These are phyloP conservation scores for Melanogaster broomeanus DNA, from an alignment of 768 basidiomycete genomes.

Conservation along the genomic window DNA sequence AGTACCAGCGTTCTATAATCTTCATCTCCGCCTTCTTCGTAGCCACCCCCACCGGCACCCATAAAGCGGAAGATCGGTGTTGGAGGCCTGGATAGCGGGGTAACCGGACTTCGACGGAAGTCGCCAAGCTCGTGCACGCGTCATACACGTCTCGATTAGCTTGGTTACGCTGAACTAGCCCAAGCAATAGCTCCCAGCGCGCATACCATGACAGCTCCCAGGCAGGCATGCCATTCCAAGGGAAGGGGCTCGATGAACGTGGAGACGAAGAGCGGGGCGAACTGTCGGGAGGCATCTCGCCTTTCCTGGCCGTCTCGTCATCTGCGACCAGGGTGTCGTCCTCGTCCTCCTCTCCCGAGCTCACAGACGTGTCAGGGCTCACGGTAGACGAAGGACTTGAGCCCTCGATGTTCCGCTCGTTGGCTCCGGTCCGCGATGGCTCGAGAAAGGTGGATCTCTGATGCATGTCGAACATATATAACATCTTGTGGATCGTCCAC, in stretches of 20 bases:
- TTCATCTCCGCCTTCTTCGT: constrained; percentile 21
- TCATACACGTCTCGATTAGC: constrained; percentile 11
- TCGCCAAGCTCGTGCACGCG: not conserved
- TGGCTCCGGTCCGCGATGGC: constrained; percentile 13
- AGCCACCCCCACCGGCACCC: constrained; percentile 20
- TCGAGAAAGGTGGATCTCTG: constrained; percentile 14
- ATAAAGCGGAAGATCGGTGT: constrained; percentile 21
- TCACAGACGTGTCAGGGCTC: constrained; percentile 18
- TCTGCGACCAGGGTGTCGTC: constrained; percentile 59
- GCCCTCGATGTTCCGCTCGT: constrained; percentile 1
- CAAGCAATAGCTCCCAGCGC: constrained; percentile 54
- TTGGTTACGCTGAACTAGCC: constrained; percentile 38
- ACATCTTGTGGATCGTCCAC: constrained; percentile 66
- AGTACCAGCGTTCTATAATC: constrained; percentile 27
- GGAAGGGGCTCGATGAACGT: not conserved
- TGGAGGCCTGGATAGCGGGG: not conserved
- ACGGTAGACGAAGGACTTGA: constrained; percentile 21
- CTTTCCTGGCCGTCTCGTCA: constrained; percentile 25
- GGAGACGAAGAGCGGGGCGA: constrained; percentile 11
- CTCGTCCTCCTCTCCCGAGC: constrained; percentile 41
- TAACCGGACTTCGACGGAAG: not conserved
- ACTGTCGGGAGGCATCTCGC: not conserved
- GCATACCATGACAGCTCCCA: constrained; percentile 55
- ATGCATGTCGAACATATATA: constrained; percentile 66
- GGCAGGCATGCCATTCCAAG: constrained; percentile 14